A percentile compares a stretch with the other conserved stretches of the same genome.
phyloP scores from a whole-genome alignment of 2,329 filamentous ascomycete genomes.

The Trichoderma aggressivum region DNA sequence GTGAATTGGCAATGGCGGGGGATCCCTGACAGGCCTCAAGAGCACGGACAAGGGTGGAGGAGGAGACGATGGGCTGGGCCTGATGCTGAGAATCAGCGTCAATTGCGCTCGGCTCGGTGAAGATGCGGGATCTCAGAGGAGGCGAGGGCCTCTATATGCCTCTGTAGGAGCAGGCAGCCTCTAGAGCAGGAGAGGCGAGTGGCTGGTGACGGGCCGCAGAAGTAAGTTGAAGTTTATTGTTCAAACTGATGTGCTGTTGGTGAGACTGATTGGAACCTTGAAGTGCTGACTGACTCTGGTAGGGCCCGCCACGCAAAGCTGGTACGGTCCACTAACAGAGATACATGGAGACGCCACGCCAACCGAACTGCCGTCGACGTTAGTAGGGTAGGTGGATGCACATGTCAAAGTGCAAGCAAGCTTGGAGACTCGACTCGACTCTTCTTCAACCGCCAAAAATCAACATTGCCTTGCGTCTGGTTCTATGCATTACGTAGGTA shows the following conservation, averaged over 20 bases:
- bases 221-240: neutral
- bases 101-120: neutral
- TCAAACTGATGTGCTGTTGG: neutral
- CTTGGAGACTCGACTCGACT: neutral
- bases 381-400: neutral
- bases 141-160: neutral
- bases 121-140: neutral
- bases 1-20: conserved; percentile 26
- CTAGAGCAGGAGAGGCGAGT: neutral
- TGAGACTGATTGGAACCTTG: neutral
- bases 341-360: neutral
- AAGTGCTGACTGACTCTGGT: neutral
- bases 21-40: conserved; percentile 8
- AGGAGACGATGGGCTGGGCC: neutral
- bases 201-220: neutral
- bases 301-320: neutral
- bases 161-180: neutral
- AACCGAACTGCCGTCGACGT: neutral
- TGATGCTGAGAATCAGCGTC: neutral
- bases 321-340: neutral
- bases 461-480: neutral
- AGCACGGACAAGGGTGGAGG: conserved; percentile 5
- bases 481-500: neutral
- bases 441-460: neutral
- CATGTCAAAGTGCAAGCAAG: neutral